Evolutionary conservation across 345 rosid genomes (phyloP).

Genomic region (Melaleuca alternifolia): DNA sequence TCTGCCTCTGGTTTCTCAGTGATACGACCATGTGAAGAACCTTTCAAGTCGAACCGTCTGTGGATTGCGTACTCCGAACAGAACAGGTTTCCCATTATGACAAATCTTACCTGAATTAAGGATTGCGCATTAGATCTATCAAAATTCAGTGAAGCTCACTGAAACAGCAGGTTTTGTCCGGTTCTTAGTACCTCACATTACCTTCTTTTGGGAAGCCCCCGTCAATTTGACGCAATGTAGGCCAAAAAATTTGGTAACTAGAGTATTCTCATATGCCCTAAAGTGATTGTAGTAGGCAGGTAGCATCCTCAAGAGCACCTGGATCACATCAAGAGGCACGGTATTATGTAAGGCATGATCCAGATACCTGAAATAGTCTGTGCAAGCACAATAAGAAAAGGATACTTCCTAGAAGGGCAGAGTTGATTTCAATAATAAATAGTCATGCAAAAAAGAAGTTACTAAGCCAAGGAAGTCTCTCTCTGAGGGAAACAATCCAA

Average conservation of each 20-base stretch:
- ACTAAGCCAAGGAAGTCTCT: background rate
- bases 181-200: slow-evolving; percentile 4
- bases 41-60: slow-evolving; percentile 60
- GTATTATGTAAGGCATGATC: background rate
- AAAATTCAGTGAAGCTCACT: background rate
- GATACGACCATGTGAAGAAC: slow-evolving; percentile 63
- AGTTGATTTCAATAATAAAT: background rate
- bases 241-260: slow-evolving; percentile 65
- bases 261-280: slow-evolving; percentile 46
- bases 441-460: background rate
- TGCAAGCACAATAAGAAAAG: background rate
- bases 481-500: background rate
- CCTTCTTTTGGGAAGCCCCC: slow-evolving; percentile 50
- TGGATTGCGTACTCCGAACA: slow-evolving; percentile 58
- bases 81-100: slow-evolving; percentile 63
- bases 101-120: slow-evolving; percentile 40
- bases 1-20: slow-evolving; percentile 41
- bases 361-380: background rate
- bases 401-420: background rate
- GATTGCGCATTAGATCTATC: background rate
- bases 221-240: slow-evolving; percentile 57
- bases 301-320: slow-evolving; percentile 62
- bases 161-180: background rate
- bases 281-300: slow-evolving; percentile 57
- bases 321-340: slow-evolving; percentile 3